These are phyloP conservation scores for Taiozyma onychis DNA, from an alignment of 1,139 yeast genomes.

Conservation along the genomic window DNA sequence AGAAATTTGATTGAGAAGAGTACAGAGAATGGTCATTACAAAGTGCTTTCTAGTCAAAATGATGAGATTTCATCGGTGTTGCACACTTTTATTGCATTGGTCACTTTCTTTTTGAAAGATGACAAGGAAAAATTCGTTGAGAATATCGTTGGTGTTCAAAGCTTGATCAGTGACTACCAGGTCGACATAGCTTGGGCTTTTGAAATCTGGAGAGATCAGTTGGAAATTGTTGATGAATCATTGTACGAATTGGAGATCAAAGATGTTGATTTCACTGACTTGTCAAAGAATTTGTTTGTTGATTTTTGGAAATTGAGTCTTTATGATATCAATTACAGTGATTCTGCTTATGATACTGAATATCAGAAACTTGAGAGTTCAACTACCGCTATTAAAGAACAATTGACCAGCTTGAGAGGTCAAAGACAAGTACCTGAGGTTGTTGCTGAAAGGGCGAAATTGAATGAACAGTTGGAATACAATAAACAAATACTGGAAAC, in stretches of 20 bases:
- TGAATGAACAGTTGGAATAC: conserved; percentile 24
- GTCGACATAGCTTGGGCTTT: conserved; percentile 68
- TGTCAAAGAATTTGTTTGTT: conserved; percentile 45
- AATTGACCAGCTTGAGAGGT: conserved; percentile 17
- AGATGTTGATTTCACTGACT: conserved; percentile 30
- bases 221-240: conserved; percentile 17
- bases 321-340: conserved; percentile 64
- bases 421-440: conserved; percentile 26
- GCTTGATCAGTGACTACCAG: conserved; percentile 42
- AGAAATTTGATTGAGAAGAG: conserved; percentile 37
- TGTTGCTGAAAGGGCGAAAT: conserved; percentile 28
- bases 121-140: conserved; percentile 31
- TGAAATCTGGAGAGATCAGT: conserved; percentile 64
- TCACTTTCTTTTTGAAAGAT: conserved; percentile 43
- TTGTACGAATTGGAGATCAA: conserved; percentile 20
- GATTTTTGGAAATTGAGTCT: conserved; percentile 73
- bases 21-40: conserved; percentile 49
- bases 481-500: conserved; percentile 27
- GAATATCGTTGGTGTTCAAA: conserved; percentile 40
- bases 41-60: conserved; percentile 61
- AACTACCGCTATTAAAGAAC: conserved; percentile 16
- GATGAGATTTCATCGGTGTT: conserved; percentile 69
- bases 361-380: conserved; percentile 28
- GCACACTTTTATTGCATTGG: conserved; percentile 56
- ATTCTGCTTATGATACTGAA: conserved; percentile 46